A percentile compares a stretch with the other conserved stretches of the same genome.
phyloP scores from a whole-genome alignment of 2,329 filamentous ascomycete genomes.

The Incumbomyces delicatus region DNA sequence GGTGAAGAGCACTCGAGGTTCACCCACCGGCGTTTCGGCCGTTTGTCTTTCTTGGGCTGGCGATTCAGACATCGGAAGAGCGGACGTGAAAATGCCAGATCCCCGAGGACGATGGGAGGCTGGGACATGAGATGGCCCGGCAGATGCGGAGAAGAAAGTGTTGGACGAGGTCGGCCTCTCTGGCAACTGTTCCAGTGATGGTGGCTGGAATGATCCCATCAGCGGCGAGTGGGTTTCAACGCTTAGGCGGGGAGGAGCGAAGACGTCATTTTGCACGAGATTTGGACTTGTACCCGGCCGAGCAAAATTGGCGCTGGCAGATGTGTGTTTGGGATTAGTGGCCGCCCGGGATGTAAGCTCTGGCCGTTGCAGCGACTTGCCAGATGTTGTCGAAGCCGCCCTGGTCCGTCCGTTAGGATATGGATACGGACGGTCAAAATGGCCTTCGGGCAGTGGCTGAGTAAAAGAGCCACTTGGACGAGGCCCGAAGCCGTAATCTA shows the following conservation, averaged over 20 bases:
- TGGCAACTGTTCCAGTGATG: conserved; percentile 6
- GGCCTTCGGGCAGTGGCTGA: not conserved
- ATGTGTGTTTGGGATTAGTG: conserved; percentile 6
- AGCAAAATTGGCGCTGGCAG: conserved; percentile 52
- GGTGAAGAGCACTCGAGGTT: conserved; percentile 67
- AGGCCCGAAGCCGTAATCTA: not conserved
- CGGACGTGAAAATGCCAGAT: conserved; percentile 76
- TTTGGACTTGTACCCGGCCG: conserved; percentile 17
- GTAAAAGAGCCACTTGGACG: not conserved
- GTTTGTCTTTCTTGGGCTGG: conserved; percentile 26
- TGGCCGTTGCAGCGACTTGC: not conserved
- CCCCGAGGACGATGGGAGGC: conserved; percentile 7
- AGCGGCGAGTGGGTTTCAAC: conserved; percentile 36
- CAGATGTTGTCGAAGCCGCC: conserved; percentile 6
- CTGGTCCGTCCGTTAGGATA: conserved; percentile 2
- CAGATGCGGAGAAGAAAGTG: conserved; percentile 22
- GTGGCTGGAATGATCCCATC: conserved; percentile 12
- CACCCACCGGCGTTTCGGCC: conserved; percentile 34
- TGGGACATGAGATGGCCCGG: conserved; percentile 42
- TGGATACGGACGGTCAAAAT: conserved; percentile 5
- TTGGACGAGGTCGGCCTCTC: conserved; percentile 20
- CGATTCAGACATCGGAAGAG: conserved; percentile 67
- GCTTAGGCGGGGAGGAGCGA: conserved; percentile 33
- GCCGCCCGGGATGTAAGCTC: not conserved
- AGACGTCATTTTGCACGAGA: conserved; percentile 8